Conservation (phyloP, 2,329 filamentous ascomycete species). For the Xylariaceae sp. region DNA sequence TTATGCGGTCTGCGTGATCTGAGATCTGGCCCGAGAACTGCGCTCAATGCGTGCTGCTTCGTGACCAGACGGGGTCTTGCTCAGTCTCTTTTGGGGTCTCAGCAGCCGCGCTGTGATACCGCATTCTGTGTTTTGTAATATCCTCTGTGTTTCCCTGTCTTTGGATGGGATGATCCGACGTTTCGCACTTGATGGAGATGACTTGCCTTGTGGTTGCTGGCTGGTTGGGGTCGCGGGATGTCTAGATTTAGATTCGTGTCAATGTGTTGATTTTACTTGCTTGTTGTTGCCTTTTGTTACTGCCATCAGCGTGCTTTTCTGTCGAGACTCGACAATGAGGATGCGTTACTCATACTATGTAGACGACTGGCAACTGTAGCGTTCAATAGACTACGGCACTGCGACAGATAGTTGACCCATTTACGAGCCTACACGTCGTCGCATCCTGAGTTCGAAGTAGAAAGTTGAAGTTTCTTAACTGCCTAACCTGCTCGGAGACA, state of each 20-base stretch:
- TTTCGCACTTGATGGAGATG: neutral
- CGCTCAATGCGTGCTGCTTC: neutral
- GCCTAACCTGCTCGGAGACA: neutral
- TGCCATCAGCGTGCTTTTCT: too few relatives aligned
- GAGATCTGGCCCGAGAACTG: slow-evolving; percentile 2
- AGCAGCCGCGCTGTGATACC: neutral
- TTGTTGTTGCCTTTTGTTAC: neutral
- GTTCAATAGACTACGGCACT: too few relatives aligned
- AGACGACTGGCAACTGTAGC: too few relatives aligned
- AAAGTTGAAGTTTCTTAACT: too few relatives aligned
- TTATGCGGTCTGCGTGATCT: neutral
- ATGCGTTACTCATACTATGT: too few relatives aligned
- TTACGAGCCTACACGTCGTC: too few relatives aligned
- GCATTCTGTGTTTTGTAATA: neutral
- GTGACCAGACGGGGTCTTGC: neutral
- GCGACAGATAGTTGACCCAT: too few relatives aligned
- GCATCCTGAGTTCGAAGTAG: too few relatives aligned
- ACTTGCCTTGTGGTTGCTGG: neutral
- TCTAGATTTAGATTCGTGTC: neutral
- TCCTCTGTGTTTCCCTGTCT: neutral
- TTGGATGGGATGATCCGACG: neutral
- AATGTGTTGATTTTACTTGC: neutral
- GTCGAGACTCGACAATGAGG: too few relatives aligned
- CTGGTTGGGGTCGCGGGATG: neutral
- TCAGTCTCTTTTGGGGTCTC: neutral